Conservation (phyloP, 1,284 basidiomycete genomes). For the Puccinia triticina region DNA sequence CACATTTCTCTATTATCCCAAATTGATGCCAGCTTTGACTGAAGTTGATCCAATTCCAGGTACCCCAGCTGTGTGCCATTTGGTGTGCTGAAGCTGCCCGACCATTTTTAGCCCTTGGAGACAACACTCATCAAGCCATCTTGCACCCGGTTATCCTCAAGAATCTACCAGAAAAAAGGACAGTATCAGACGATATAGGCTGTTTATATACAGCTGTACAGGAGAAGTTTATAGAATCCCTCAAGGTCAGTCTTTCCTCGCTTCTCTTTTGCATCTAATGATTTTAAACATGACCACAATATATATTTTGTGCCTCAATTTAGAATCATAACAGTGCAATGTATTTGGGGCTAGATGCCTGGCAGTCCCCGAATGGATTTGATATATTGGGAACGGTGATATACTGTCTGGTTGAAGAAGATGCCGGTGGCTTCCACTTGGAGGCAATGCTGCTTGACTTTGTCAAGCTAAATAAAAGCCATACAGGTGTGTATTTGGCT, state of each 20-base stretch:
- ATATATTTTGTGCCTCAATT: background rate
- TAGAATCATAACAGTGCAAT: no score
- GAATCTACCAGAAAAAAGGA: background rate
- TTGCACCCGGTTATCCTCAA: background rate
- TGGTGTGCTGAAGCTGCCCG: no score
- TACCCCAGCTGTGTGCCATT: slow-evolving; percentile 14
- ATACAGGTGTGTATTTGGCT: slow-evolving; percentile 2
- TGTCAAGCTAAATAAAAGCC: background rate
- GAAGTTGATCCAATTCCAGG: background rate
- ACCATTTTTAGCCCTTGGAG: background rate
- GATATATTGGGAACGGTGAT: slow-evolving; percentile 7
- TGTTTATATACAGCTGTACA: background rate
- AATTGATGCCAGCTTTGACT: background rate
- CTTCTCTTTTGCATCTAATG: background rate
- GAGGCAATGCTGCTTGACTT: no score
- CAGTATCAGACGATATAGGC: slow-evolving; percentile 4
- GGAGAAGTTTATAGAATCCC: background rate
- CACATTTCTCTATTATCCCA: no score
- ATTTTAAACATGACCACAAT: background rate
- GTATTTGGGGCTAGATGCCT: no score
- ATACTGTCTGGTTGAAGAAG: background rate
- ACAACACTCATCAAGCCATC: background rate
- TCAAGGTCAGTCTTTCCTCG: background rate
- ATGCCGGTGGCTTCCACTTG: background rate
- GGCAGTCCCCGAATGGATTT: no score